Percentiles rank a stretch among this genome's conserved stretches.
These are phyloP conservation scores for Nemania sp. DNA, from an alignment of 2,329 filamentous ascomycete genomes.

Conservation along the genomic window DNA sequence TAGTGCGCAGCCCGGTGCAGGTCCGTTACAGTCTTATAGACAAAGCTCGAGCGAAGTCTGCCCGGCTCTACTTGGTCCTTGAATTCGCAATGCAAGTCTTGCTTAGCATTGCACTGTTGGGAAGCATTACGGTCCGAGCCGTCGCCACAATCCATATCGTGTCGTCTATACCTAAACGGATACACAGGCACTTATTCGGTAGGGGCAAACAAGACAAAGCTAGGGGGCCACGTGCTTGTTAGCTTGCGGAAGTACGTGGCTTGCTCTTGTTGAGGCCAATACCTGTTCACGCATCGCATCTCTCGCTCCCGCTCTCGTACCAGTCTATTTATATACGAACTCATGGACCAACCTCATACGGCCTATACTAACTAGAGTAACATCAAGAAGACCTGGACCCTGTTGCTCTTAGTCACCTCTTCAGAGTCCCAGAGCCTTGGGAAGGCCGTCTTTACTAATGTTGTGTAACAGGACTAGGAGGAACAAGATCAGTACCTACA, in stretches of 20 bases:
- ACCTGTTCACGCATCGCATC: too few species aligned
- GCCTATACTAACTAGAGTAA: background rate
- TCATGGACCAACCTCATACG: too few species aligned
- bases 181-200: background rate
- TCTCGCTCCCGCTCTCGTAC: too few species aligned
- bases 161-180: background rate
- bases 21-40: background rate
- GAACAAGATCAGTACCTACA: background rate
- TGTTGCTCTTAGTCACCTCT: background rate
- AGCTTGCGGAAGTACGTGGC: background rate
- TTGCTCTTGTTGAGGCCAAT: background rate
- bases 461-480: constrained; percentile 31
- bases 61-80: too few species aligned
- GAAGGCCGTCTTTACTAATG: constrained; percentile 20
- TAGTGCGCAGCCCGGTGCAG: background rate
- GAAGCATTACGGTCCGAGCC: background rate
- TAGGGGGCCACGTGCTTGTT: background rate
- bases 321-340: too few species aligned
- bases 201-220: background rate
- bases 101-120: background rate
- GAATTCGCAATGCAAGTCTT: too few species aligned
- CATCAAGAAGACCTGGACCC: background rate
- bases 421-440: constrained; percentile 9
- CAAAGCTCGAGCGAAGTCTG: background rate
- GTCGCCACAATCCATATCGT: background rate